Evolutionary conservation across 164 flowering plant genomes (phyloP), one percentile per base, ranked within the genome.

Genomic region (Berberis thunbergii): DNA sequence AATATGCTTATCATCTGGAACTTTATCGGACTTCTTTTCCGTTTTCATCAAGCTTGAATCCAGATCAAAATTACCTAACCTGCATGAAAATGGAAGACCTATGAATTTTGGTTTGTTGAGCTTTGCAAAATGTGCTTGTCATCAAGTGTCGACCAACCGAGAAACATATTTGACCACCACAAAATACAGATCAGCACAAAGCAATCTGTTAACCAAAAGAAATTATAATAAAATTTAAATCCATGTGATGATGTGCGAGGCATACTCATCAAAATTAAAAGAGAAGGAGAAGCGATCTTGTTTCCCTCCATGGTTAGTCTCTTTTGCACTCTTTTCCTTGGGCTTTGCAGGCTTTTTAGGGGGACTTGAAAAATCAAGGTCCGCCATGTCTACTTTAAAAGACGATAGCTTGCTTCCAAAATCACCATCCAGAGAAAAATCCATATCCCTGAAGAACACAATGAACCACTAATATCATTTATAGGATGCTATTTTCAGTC

Each of bases 231-330:
- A 26, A 26, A 26, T 26, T 26, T 26, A 26, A 26, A 26, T 26
- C 56, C 4, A 10, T 10, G 26, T 26, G 13, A 5, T 7, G 41
- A 45, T 9, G 10, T 41, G 13, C 39, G n/a, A 49, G 46, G 65
- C 88, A 57, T 75, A 86, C 98, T 76, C 87, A 70, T 85, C 74
- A 61, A 88, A 90, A 75, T 93, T 86, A 80, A 90, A 88, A 57
- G 79, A 72, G 77, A 90, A 88, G 68, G 59, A 5, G 65, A 86
- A 88, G 45, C 50, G 58, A 41, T 84, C 81, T 54, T 69, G 55
- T 69, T 87, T 81, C 44, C 57, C 74, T 70, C 73, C 77, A 64
- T 46, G 56, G 54, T 66, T 53, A 61, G 83, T 67, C 71, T 81
- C 80, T 54, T 73, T 79, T 65, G 70, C 72, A n/a, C 77, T 55